These are phyloP conservation scores for Delphinella strobiligena DNA, from an alignment of 2,329 filamentous ascomycete species.

Conservation along the genomic window DNA sequence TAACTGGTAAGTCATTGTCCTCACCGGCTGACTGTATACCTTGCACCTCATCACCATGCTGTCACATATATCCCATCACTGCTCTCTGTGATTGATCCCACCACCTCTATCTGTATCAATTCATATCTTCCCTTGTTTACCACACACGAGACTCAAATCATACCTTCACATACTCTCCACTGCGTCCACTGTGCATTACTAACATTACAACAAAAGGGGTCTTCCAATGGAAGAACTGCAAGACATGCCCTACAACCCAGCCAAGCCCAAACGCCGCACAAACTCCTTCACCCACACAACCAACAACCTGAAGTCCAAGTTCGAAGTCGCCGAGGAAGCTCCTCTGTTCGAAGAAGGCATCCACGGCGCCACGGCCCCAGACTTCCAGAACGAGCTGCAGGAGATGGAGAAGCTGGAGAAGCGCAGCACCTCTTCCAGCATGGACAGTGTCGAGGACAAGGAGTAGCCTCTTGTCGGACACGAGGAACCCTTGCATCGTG, in stretches of 20 bases:
- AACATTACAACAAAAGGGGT: slow-evolving; percentile 49
- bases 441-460: slow-evolving; percentile 1
- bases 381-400: slow-evolving; percentile 29
- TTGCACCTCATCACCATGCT: background rate
- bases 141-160: slow-evolving; percentile 2
- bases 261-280: slow-evolving; percentile 79
- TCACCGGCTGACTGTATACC: background rate
- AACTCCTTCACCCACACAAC: slow-evolving; percentile 71
- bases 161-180: background rate
- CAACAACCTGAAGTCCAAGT: slow-evolving; percentile 88
- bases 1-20: slow-evolving; percentile 64
- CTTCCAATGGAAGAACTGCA: slow-evolving; percentile 69
- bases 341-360: slow-evolving; percentile 83
- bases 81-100: background rate
- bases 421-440: background rate
- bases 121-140: background rate
- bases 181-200: slow-evolving; percentile 5
- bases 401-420: background rate
- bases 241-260: slow-evolving; percentile 72
- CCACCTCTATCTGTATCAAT: background rate
- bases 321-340: slow-evolving; percentile 78
- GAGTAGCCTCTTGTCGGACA: background rate
- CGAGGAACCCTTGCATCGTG: background rate
- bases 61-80: background rate
- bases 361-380: slow-evolving; percentile 53